Conservation (phyloP, 2,329 filamentous ascomycete genomes). For the Sclerotinia borealis region DNA sequence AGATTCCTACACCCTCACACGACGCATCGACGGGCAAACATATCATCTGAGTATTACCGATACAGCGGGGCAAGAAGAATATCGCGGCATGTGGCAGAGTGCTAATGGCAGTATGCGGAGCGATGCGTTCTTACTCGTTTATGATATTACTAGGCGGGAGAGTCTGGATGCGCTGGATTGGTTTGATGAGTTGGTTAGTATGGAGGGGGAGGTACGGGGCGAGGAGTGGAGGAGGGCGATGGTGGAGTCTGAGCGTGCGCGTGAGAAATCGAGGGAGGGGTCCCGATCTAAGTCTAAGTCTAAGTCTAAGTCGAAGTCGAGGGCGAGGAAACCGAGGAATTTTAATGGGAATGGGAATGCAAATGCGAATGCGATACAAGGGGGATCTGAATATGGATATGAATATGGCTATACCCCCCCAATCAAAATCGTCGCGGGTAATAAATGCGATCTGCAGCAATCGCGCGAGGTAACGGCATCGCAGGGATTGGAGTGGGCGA, state of each 20-base stretch:
- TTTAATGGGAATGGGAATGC: slow-evolving; percentile 52
- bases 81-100: slow-evolving; percentile 71
- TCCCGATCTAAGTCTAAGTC: no score
- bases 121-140: slow-evolving; percentile 80
- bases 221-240: not conserved
- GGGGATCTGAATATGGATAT: slow-evolving; percentile 20
- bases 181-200: slow-evolving; percentile 78
- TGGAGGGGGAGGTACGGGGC: slow-evolving; percentile 35
- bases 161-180: slow-evolving; percentile 68
- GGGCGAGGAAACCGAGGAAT: slow-evolving; percentile 64
- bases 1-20: slow-evolving; percentile 79
- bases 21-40: slow-evolving; percentile 67
- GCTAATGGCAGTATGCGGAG: slow-evolving; percentile 64
- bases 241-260: not conserved
- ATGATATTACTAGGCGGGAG: slow-evolving; percentile 70
- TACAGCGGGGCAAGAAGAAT: slow-evolving; percentile 86
- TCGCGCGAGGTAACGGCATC: slow-evolving; percentile 63
- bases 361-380: slow-evolving; percentile 19
- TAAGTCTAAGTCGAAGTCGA: no score
- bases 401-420: slow-evolving; percentile 38
- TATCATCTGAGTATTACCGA: slow-evolving; percentile 78
- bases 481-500: slow-evolving; percentile 70
- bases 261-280: not conserved
- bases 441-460: slow-evolving; percentile 77
- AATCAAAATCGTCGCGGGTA: slow-evolving; percentile 77